Conservation (phyloP, 345 rosid species). For the Excoecaria cochinchinensis region DNA sequence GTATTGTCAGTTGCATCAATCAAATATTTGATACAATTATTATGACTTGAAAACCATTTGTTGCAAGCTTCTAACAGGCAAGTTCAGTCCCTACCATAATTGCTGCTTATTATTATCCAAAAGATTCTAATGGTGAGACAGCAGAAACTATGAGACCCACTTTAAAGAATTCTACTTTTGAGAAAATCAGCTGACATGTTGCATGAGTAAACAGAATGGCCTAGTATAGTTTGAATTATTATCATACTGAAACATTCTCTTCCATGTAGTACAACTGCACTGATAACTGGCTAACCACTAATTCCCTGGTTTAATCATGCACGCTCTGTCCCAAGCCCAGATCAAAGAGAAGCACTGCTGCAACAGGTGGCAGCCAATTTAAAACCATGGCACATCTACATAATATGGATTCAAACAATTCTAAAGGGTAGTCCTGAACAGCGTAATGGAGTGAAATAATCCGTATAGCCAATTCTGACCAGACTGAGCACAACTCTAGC, state of each 20-base stretch:
- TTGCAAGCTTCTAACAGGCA: not conserved
- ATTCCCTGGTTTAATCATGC: not conserved
- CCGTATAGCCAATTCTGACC: not conserved
- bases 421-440: not conserved
- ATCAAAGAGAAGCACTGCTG: not conserved
- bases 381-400: not conserved
- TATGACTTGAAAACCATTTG: not conserved
- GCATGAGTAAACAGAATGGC: not conserved
- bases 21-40: not conserved
- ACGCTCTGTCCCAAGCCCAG: not conserved
- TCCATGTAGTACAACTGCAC: not conserved
- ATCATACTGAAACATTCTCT: not conserved
- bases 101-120: not conserved
- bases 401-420: not conserved
- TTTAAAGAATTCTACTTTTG: not conserved
- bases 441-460: not conserved
- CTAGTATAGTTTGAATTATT: not conserved
- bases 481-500: not conserved
- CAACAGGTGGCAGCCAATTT: not conserved
- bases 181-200: not conserved
- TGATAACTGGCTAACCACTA: not conserved
- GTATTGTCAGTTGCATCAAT: not conserved
- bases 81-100: not conserved
- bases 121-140: not conserved
- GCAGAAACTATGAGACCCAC: not conserved